A percentile compares a stretch with the other conserved stretches of the same genome.
These are phyloP conservation scores for Tricholoma sp. DNA, from an alignment of 768 basidiomycete genomes.

Conservation along the genomic window DNA sequence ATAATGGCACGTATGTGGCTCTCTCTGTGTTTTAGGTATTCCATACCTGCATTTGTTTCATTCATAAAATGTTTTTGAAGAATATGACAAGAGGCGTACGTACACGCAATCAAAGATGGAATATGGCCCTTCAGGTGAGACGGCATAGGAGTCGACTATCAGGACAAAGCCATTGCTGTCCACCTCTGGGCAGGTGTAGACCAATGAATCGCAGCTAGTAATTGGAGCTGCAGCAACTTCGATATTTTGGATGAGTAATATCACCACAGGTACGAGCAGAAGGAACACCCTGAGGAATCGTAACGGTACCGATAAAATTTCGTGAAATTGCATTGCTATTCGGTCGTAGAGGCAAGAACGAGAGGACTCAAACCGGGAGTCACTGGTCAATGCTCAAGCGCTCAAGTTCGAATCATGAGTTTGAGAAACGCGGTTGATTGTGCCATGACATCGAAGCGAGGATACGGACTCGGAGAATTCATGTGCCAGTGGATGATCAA, in stretches of 20 bases:
- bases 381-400: too few species aligned
- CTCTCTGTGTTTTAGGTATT: conserved; percentile 4
- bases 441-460: neutral
- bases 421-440: neutral
- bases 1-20: conserved; percentile 14
- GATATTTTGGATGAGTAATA: neutral
- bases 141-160: conserved; percentile 9
- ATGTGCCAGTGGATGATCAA: too few species aligned
- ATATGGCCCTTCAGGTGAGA: conserved; percentile 13
- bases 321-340: neutral
- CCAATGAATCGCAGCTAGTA: conserved; percentile 4
- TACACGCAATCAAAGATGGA: conserved; percentile 22
- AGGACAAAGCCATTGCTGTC: conserved; percentile 10
- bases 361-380: neutral
- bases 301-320: neutral
- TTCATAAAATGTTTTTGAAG: neutral
- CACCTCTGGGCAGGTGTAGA: conserved; percentile 13
- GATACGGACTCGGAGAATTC: too few species aligned
- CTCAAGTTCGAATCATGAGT: neutral
- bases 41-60: conserved; percentile 9
- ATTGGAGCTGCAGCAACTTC: conserved; percentile 5
- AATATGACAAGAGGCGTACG: neutral
- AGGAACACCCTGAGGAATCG: neutral
- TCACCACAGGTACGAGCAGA: neutral
- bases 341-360: neutral